Conservation (phyloP, 768 basidiomycete genomes). For the Mrakia blollopis region DNA sequence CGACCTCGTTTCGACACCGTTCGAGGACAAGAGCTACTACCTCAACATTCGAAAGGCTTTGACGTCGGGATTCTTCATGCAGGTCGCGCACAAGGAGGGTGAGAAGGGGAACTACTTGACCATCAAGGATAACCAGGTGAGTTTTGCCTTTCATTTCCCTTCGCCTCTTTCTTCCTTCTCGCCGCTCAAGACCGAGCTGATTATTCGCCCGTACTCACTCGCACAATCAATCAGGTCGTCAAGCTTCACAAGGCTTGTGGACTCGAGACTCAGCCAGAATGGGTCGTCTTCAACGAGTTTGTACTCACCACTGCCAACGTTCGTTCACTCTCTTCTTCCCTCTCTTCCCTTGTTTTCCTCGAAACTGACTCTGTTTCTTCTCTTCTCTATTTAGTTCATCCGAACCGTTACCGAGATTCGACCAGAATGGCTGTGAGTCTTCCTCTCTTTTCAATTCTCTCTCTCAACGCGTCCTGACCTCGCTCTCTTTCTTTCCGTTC, state of each 20-base stretch:
- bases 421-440: slow-evolving; percentile 67
- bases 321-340: slow-evolving; percentile 33
- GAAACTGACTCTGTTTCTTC: not conserved
- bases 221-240: slow-evolving; percentile 17
- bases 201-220: too few species aligned
- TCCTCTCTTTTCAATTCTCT: not conserved
- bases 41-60: slow-evolving; percentile 72
- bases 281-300: slow-evolving; percentile 89
- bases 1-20: slow-evolving; percentile 60
- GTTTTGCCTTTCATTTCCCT: slow-evolving; percentile 35
- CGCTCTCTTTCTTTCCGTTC: not conserved
- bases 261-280: slow-evolving; percentile 31
- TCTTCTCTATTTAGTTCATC: slow-evolving; percentile 55
- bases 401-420: slow-evolving; percentile 82
- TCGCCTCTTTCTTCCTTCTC: too few species aligned
- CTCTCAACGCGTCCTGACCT: not conserved
- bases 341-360: not conserved
- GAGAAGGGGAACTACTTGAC: slow-evolving; percentile 82
- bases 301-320: slow-evolving; percentile 69
- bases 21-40: slow-evolving; percentile 62
- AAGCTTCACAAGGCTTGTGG: slow-evolving; percentile 32
- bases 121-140: slow-evolving; percentile 87
- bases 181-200: too few species aligned
- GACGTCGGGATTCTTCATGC: slow-evolving; percentile 96
- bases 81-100: slow-evolving; percentile 89